Evolutionary conservation across 345 rosid genomes (phyloP).

Genomic region (Heritiera fomes): DNA sequence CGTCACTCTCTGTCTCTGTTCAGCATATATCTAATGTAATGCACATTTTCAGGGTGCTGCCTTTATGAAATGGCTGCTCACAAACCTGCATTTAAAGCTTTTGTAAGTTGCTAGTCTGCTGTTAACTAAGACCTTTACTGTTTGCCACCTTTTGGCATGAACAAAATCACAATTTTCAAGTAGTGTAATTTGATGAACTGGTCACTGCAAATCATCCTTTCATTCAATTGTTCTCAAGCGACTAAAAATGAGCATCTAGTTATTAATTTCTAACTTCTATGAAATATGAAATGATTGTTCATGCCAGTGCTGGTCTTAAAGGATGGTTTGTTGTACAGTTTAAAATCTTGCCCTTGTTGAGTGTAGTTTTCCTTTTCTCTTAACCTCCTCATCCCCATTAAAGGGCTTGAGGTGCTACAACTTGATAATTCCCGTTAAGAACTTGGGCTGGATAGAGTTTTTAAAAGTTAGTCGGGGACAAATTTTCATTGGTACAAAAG

Average conservation of each 20-base stretch:
- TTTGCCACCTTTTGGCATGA: not conserved
- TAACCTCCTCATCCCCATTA: not conserved
- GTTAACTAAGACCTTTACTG: not conserved
- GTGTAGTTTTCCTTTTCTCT: not conserved
- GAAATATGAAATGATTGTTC: not conserved
- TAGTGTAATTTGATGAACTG: not conserved
- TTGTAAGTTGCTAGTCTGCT: conserved; percentile 55
- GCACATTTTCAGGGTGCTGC: conserved; percentile 74
- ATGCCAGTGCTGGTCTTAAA: not conserved
- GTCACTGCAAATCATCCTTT: not conserved
- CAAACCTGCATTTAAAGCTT: conserved; percentile 92
- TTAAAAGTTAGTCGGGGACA: not conserved
- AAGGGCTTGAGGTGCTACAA: not conserved
- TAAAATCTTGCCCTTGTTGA: not conserved
- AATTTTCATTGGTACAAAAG: not conserved
- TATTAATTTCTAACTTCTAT: not conserved
- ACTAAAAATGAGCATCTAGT: not conserved
- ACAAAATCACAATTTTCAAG: not conserved
- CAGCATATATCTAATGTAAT: conserved; percentile 14
- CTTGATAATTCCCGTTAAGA: not conserved
- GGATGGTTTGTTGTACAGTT: not conserved
- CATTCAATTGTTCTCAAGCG: not conserved
- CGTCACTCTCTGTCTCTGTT: not conserved
- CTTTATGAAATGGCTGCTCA: conserved; percentile 90
- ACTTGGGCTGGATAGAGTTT: not conserved